Percentiles rank a stretch among this genome's conserved stretches.
Conservation (phyloP, 495 filamentous ascomycete species). For the Saxophila tyrrhenica region DNA sequence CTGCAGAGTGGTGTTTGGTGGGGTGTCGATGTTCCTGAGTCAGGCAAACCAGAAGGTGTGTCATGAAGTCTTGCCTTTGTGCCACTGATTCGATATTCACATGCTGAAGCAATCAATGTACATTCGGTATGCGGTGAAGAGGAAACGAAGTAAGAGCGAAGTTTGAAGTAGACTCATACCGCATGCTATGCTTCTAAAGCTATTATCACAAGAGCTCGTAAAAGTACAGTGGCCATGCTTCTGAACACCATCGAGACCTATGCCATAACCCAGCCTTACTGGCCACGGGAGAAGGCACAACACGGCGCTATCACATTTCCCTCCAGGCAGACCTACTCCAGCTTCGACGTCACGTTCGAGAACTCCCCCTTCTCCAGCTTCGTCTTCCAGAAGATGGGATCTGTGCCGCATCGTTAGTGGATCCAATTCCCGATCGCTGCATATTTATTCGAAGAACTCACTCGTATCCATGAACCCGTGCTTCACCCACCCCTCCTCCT, state of each 20-base stretch:
- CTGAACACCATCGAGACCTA: neutral
- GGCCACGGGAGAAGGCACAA: neutral
- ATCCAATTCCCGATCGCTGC: no score
- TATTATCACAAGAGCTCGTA: neutral
- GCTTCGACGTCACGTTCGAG: slow-evolving; percentile 80
- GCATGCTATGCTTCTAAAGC: slow-evolving; percentile 1
- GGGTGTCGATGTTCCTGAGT: neutral
- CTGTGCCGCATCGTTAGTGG: no score
- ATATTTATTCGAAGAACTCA: no score
- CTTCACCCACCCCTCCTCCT: slow-evolving; percentile 97
- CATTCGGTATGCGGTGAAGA: no score
- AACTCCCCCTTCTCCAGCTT: slow-evolving; percentile 98
- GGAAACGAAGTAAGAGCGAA: neutral
- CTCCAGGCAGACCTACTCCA: slow-evolving; percentile 35
- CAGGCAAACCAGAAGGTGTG: neutral
- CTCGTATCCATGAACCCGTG: slow-evolving; percentile 68
- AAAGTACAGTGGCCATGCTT: slow-evolving; percentile 1
- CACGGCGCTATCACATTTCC: neutral
- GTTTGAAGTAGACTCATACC: neutral
- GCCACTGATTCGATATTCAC: no score
- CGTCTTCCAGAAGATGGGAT: slow-evolving; percentile 86
- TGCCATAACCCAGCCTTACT: neutral
- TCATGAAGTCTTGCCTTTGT: no score
- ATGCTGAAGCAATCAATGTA: no score
- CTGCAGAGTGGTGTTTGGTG: neutral